Percentiles rank a stretch among this genome's conserved stretches.
Conservation (phyloP, 2,329 filamentous ascomycete genomes). For the Aspergillus costaricaensis region DNA sequence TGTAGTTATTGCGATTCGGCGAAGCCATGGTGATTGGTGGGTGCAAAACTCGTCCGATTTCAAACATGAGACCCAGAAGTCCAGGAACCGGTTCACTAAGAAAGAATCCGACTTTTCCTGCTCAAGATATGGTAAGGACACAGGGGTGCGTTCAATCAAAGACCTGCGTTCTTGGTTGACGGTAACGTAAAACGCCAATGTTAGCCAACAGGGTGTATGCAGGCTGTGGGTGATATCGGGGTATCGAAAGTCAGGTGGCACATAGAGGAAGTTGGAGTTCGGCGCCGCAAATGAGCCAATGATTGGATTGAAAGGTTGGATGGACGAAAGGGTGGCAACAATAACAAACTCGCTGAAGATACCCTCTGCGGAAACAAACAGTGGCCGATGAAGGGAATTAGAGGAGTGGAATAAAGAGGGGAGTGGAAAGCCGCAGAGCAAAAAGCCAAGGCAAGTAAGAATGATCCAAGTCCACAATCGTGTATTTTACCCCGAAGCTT, state of each 20-base stretch:
- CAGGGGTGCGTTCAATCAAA: neutral
- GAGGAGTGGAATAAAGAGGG: neutral
- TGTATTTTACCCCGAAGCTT: neutral
- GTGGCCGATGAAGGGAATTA: neutral
- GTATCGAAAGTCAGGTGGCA: neutral
- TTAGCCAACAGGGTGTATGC: neutral
- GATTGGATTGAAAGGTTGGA: neutral
- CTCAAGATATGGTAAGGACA: constrained; percentile 1
- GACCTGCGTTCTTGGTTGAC: neutral
- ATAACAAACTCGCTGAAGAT: neutral
- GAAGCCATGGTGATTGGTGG: constrained; percentile 22
- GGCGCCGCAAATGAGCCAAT: neutral
- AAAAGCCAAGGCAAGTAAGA: neutral
- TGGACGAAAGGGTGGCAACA: neutral
- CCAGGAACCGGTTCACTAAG: neutral
- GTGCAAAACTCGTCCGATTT: constrained; percentile 25
- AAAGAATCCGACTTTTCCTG: neutral
- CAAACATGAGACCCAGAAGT: constrained; percentile 20
- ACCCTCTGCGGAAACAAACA: neutral
- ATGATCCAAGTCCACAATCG: neutral
- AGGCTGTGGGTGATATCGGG: neutral
- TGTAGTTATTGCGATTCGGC: constrained; percentile 25
- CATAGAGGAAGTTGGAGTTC: constrained; percentile 2
- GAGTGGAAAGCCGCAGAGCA: neutral
- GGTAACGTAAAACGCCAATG: neutral